Percentiles rank a stretch among this genome's conserved stretches.
Evolutionary conservation across 345 rosid species (phyloP).

Genomic region (Arabis alpina): DNA sequence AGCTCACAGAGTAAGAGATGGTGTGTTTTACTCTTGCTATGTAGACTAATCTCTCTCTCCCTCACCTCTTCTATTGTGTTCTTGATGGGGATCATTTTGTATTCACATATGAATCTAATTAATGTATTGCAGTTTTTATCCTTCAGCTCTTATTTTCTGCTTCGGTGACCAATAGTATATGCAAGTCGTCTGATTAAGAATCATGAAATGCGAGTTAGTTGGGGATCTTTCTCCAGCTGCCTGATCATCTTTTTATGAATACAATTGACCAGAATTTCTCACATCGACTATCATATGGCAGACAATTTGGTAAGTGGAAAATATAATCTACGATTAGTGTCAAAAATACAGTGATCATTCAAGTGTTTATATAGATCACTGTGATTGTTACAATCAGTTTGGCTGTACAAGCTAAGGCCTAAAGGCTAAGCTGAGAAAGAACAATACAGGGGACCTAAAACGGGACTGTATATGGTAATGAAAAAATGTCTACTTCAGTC

Average conservation of each 20-base stretch:
- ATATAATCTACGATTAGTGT: not conserved
- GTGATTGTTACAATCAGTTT: constrained; percentile 26
- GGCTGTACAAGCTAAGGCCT: constrained; percentile 34
- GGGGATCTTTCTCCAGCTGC: not conserved
- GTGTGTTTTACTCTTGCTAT: constrained; percentile 33
- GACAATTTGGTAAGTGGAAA: not conserved
- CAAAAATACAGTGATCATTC: constrained; percentile 13
- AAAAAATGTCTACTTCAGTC: constrained; percentile 51
- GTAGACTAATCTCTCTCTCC: constrained; percentile 31
- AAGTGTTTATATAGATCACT: constrained; percentile 5
- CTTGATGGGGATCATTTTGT: constrained; percentile 20
- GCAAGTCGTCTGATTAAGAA: constrained; percentile 7
- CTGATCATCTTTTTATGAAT: not conserved
- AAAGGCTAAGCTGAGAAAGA: constrained; percentile 27
- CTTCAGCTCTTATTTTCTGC: not conserved
- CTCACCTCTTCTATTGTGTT: constrained; percentile 8
- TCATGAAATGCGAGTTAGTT: not conserved
- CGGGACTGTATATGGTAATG: constrained; percentile 66
- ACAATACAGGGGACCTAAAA: constrained; percentile 45
- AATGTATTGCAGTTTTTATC: not conserved
- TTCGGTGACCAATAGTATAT: not conserved
- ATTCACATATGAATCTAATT: constrained; percentile 34
- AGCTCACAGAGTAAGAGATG: constrained; percentile 1
- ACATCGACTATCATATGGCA: no score
- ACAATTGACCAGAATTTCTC: not conserved